Conservation (phyloP, 768 basidiomycete genomes). For the Rubroboletus satanas region DNA sequence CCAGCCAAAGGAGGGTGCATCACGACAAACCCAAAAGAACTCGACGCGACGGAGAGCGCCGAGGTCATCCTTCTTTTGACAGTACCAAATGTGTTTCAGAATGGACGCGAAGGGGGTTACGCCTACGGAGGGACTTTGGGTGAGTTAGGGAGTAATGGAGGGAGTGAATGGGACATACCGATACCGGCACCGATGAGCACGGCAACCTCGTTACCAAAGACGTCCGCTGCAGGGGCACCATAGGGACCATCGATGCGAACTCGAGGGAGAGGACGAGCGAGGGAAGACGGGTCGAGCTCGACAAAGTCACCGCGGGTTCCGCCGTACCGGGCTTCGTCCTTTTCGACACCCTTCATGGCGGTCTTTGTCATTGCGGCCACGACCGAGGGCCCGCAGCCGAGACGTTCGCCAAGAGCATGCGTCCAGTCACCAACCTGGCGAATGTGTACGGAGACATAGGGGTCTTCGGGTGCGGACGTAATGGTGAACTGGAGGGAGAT, state of each 20-base stretch:
- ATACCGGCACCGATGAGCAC: slow-evolving; percentile 94
- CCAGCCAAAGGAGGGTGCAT: slow-evolving; percentile 98
- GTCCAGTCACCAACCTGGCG: slow-evolving; percentile 94
- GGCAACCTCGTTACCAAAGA: slow-evolving; percentile 81
- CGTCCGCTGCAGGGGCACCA: slow-evolving; percentile 90
- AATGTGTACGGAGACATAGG: slow-evolving; percentile 88
- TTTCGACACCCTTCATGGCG: slow-evolving; percentile 74
- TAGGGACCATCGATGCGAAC: slow-evolving; percentile 89
- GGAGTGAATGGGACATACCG: slow-evolving; percentile 42
- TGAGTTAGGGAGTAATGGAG: neutral
- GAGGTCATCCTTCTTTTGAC: slow-evolving; percentile 71
- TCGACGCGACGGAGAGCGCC: slow-evolving; percentile 85
- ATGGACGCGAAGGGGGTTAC: slow-evolving; percentile 96
- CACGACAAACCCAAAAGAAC: slow-evolving; percentile 92
- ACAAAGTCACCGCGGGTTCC: slow-evolving; percentile 73
- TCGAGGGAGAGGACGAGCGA: slow-evolving; percentile 54
- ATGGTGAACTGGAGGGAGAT: slow-evolving; percentile 72
- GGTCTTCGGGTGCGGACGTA: slow-evolving; percentile 92
- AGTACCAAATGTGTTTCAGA: slow-evolving; percentile 94
- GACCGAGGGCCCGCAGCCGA: slow-evolving; percentile 75
- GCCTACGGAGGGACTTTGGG: slow-evolving; percentile 37
- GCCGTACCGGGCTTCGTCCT: slow-evolving; percentile 42
- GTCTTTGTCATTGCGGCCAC: slow-evolving; percentile 75
- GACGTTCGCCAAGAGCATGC: slow-evolving; percentile 74
- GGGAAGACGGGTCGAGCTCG: slow-evolving; percentile 58